phyloP scores from a whole-genome alignment of 495 filamentous ascomycete species.

The Neurospora sp. region DNA sequence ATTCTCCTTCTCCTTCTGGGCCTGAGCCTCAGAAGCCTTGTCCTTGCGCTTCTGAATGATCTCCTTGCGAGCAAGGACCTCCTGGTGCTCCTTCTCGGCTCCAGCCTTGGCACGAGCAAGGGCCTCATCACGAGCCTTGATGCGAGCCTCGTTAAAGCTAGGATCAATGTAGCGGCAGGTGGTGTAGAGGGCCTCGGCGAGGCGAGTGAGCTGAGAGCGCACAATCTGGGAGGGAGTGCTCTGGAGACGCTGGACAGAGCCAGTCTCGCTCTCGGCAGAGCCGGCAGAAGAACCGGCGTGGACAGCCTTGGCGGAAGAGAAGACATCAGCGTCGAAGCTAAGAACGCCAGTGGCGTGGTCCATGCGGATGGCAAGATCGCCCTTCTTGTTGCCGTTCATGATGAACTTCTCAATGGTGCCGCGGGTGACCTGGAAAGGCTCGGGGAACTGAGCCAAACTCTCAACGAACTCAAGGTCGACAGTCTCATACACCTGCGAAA shows the following conservation, averaged over 20 bases:
- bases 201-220: constrained; percentile 81
- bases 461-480: constrained; percentile 92
- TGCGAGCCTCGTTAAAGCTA: constrained; percentile 65
- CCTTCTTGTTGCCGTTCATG: constrained; percentile 99
- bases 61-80: constrained; percentile 77
- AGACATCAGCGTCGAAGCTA: constrained; percentile 95
- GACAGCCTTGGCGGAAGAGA: constrained; percentile 89
- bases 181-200: constrained; percentile 82
- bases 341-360: constrained; percentile 90
- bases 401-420: constrained; percentile 98
- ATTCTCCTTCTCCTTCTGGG: constrained; percentile 84
- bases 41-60: constrained; percentile 96
- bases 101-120: constrained; percentile 72
- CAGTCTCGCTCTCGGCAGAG: constrained; percentile 76
- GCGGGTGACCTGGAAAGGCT: constrained; percentile 87
- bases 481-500: constrained; percentile 98
- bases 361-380: constrained; percentile 90
- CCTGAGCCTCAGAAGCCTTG: constrained; percentile 71
- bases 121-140: constrained; percentile 69
- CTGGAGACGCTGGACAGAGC: constrained; percentile 87
- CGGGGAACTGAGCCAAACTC: constrained; percentile 88
- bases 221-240: constrained; percentile 97
- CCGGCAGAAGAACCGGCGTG: constrained; percentile 77
- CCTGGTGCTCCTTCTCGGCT: constrained; percentile 81
- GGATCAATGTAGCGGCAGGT: constrained; percentile 95